These are phyloP conservation scores for Boletellus deceptivus DNA, from an alignment of 1,284 basidiomycete genomes.

Conservation along the genomic window DNA sequence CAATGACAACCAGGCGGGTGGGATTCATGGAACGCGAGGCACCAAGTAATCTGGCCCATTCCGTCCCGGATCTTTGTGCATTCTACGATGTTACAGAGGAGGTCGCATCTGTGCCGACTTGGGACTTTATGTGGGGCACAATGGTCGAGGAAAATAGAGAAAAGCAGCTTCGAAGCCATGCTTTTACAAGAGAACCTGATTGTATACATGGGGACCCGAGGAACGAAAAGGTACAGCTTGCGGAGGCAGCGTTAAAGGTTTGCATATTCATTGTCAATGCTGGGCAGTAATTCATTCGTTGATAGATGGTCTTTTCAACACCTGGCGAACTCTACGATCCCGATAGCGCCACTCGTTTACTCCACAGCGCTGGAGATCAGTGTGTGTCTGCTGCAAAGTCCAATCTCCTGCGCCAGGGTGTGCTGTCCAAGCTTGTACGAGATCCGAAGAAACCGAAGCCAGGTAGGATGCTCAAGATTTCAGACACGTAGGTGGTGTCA, in stretches of 20 bases:
- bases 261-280: background rate
- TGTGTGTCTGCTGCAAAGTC: slow-evolving; percentile 52
- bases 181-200: slow-evolving; percentile 51
- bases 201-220: slow-evolving; percentile 36
- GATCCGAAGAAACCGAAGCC: slow-evolving; percentile 61
- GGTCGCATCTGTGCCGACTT: slow-evolving; percentile 42
- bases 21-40: slow-evolving; percentile 50
- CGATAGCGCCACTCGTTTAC: slow-evolving; percentile 52
- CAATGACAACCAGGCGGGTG: slow-evolving; percentile 45
- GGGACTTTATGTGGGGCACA: slow-evolving; percentile 74
- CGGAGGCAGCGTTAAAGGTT: slow-evolving; percentile 73
- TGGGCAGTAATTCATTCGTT: slow-evolving; percentile 6
- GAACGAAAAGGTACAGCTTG: slow-evolving; percentile 46
- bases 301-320: slow-evolving; percentile 74
- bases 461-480: slow-evolving; percentile 71
- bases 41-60: slow-evolving; percentile 42
- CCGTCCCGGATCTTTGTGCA: slow-evolving; percentile 46
- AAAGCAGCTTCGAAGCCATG: slow-evolving; percentile 57
- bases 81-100: slow-evolving; percentile 52
- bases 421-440: slow-evolving; percentile 63
- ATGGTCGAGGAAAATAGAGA: slow-evolving; percentile 73
- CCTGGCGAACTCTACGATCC: slow-evolving; percentile 65
- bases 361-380: slow-evolving; percentile 55
- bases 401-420: slow-evolving; percentile 57
- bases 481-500: slow-evolving; percentile 50